These are phyloP conservation scores for Claviceps maximensis DNA, from an alignment of 2,329 filamentous ascomycete species.

Conservation along the genomic window DNA sequence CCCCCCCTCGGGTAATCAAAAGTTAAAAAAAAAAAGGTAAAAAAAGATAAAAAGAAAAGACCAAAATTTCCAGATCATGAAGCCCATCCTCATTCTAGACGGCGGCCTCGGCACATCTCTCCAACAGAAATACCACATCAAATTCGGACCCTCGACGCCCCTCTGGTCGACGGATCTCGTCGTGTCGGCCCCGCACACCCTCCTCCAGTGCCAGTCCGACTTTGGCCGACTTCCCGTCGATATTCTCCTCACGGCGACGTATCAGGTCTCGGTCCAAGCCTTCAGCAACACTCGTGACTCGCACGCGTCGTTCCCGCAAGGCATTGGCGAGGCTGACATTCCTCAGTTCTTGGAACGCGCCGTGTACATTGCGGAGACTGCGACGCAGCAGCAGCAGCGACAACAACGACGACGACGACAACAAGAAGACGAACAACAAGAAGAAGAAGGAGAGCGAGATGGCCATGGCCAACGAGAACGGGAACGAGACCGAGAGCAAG, in stretches of 20 bases:
- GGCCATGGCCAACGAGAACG: too few relatives aligned
- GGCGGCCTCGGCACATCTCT: conserved; percentile 57
- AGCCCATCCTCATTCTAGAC: conserved; percentile 36
- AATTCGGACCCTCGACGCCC: conserved; percentile 39
- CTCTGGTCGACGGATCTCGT: conserved; percentile 58
- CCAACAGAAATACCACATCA: conserved; percentile 39
- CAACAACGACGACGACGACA: background rate
- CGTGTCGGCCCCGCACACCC: conserved; percentile 35
- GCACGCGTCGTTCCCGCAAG: conserved; percentile 26
- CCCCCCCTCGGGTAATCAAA: too few relatives aligned
- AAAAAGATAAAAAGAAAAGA: background rate
- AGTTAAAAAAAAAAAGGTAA: background rate
- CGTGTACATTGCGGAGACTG: conserved; percentile 27
- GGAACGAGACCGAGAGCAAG: too few relatives aligned
- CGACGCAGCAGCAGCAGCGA: conserved; percentile 8
- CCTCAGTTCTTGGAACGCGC: conserved; percentile 29
- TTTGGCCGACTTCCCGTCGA: conserved; percentile 46
- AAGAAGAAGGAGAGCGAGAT: too few relatives aligned
- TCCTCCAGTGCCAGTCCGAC: conserved; percentile 40
- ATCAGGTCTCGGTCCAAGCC: conserved; percentile 46
- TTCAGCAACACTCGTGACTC: conserved; percentile 33
- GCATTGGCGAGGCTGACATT: conserved; percentile 27
- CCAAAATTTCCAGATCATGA: background rate
- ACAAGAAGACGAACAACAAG: background rate
- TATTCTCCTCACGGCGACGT: conserved; percentile 53